Conservation (phyloP, 2,329 filamentous ascomycete genomes). For the Seiridium unicorne region DNA sequence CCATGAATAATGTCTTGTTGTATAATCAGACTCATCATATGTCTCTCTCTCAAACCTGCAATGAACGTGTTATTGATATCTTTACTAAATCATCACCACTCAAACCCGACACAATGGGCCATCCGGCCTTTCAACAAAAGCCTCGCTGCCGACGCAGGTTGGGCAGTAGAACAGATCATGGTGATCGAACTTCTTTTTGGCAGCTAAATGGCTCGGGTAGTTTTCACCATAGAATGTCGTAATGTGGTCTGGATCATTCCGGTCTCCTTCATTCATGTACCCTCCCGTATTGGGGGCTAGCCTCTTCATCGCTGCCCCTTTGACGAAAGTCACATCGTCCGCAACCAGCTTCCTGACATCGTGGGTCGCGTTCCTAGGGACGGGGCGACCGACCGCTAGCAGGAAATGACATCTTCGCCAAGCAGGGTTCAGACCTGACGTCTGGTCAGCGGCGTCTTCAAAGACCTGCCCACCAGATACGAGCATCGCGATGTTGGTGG, state of each 20-base stretch:
- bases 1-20: not conserved
- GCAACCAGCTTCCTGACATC: conserved; percentile 16
- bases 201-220: conserved; percentile 25
- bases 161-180: conserved; percentile 32
- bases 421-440: conserved; percentile 25
- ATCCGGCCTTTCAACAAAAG: conserved; percentile 21
- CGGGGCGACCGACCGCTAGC: conserved; percentile 15
- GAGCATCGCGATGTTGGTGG: conserved; percentile 22
- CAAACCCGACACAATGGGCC: conserved; percentile 14
- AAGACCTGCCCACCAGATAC: conserved; percentile 29
- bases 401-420: conserved; percentile 16
- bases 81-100: no score
- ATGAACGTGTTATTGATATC: no score
- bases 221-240: conserved; percentile 33
- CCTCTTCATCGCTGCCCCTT: conserved; percentile 27
- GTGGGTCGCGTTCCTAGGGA: conserved; percentile 14
- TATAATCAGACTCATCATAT: not conserved
- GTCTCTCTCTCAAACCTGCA: not conserved
- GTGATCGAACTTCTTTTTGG: conserved; percentile 34
- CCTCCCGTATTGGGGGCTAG: conserved; percentile 37
- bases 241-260: conserved; percentile 29
- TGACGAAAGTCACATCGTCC: conserved; percentile 26
- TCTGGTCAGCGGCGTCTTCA: conserved; percentile 19
- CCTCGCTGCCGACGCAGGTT: conserved; percentile 37
- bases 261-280: conserved; percentile 42